Evolutionary conservation across 768 basidiomycete genomes (phyloP), one percentile per base, ranked within the genome.

Genomic region (Hydnomerulius pinastri): DNA sequence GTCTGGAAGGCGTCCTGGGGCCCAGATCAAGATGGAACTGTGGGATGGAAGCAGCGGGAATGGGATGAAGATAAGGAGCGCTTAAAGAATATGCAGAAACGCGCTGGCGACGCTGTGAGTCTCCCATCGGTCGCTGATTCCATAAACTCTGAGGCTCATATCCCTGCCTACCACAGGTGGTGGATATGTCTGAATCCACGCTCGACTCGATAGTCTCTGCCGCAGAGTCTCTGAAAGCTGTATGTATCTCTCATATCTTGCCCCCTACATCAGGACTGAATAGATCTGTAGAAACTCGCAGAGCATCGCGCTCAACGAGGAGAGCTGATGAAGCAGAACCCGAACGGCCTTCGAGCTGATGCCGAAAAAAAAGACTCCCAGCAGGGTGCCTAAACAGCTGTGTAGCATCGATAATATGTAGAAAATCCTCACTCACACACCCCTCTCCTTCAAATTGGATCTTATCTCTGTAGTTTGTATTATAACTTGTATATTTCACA

Each of bases 101-200:
- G 81, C 42, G 79, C 82, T 25, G 69, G 73, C 18, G 80, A 82
- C 38, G 73, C 74, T 30, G 82, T 83, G 37, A 52, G 74, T 65
- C 36, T 29, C 35, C 29, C 35, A n/a, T 20, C 29, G 17, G 2
- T 15, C 11, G n/a, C n/a, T n/a, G n/a, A n/a, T 23, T 29, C 27
- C 35, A 12, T 43, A 18, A 4, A 21, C n/a, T 37, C 29, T n/a
- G 37, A 13, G 13, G 20, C 24, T 15, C 32, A 21, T 40, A 13
- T 17, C 37, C 33, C 36, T 44, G 23, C 18, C 8, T 18, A 11
- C 55, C n/a, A 39, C 39, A 56, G 87, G 77, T 85, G 70, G 69
- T 71, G 7, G 84, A 86, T 43, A 61, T 87, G 50, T 86, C 86
- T 2, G 87, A 89, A 62, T 74, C 77, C 13, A 83, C 86, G 0